phyloP scores from a whole-genome alignment of 78 protist species.

The Diacronema lutheri region DNA sequence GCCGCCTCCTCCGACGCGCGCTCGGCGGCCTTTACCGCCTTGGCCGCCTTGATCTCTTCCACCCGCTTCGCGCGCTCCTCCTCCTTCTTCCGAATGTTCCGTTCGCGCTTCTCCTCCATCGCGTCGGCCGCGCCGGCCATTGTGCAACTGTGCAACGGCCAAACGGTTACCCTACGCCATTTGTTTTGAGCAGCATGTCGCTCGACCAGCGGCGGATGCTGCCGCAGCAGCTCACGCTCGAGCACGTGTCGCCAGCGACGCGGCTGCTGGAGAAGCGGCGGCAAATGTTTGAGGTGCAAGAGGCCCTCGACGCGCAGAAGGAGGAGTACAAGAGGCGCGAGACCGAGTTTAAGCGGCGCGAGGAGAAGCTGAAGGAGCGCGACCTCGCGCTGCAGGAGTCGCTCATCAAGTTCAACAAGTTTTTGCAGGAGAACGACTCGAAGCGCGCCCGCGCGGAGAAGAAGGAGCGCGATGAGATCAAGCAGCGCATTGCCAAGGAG shows the following conservation, averaged over 20 bases:
- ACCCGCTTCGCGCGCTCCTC: too few relatives aligned
- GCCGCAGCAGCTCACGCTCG: conserved; percentile 17
- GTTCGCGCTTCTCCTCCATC: too few relatives aligned
- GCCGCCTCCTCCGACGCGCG: too few relatives aligned
- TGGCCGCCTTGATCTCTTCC: too few relatives aligned
- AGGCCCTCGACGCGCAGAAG: conserved; percentile 40
- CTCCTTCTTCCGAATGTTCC: too few relatives aligned
- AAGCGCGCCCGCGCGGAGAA: conserved; percentile 39
- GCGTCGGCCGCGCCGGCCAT: too few relatives aligned
- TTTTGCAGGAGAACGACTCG: conserved; percentile 50
- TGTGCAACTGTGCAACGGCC: too few relatives aligned
- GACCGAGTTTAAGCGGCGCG: conserved; percentile 35
- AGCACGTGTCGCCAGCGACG: conserved; percentile 36
- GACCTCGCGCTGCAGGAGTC: conserved; percentile 47
- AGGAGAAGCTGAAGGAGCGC: conserved; percentile 26
- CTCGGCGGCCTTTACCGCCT: too few relatives aligned
- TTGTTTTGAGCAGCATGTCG: too few relatives aligned
- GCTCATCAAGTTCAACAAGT: conserved; percentile 43
- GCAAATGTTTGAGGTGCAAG: conserved; percentile 49
- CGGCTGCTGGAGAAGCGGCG: conserved; percentile 42
- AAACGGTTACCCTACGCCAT: too few relatives aligned
- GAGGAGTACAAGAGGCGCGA: conserved; percentile 36
- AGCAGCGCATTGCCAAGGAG: neutral
- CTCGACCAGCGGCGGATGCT: too few relatives aligned
- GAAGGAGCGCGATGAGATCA: conserved; percentile 22